Evolutionary conservation across 1,284 basidiomycete genomes (phyloP), one percentile per base, ranked within the genome.

Genomic region (Testicularia cyperi): DNA sequence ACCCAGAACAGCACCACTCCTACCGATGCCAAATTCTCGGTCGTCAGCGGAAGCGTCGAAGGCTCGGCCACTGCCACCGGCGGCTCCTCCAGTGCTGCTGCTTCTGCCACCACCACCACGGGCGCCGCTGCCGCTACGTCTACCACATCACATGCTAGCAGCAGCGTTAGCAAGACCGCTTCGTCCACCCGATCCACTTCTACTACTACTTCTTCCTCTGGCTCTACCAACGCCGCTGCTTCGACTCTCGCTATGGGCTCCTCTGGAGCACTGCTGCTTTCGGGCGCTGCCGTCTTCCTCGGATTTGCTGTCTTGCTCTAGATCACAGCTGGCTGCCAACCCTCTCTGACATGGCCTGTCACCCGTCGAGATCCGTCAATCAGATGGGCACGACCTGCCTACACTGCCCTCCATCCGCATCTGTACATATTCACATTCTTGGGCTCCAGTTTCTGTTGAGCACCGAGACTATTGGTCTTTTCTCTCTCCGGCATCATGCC

Each of bases 1-100:
- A 48, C 39, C 12, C 30, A 58, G 23, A 66, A 66, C 52, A 37
- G 29, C 32, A 45, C 35, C 30, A 57, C 48, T 6, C 33, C 43
- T 28, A 45, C 37, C 35, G 25, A 48, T 18, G 56, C 32, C 0
- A 18, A 37, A 3, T 41, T 62, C 16, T 42, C 47, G 12, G 45
- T 57, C 21, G 44, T 65, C 23, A 54, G 52, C 22, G 48, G 52
- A 0, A 42, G 38, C 15, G 30, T 34, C 4, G 38, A 26, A 15
- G 19, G 34, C 16, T 5, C 19, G 10, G 34, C 13, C 21, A 5
- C 44, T 14, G 16, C 16, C 15, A 19, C 38, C 23, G 35, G 5
- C 30, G 38, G 23, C 14, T 38, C 42, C 21, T 44, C 48, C 6
- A 38, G 36, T 15, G 43, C 46, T 36, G 39, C 56, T 14, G 12